Conservation (phyloP, 2,329 filamentous ascomycete species). For the Neofusicoccum parvum region DNA sequence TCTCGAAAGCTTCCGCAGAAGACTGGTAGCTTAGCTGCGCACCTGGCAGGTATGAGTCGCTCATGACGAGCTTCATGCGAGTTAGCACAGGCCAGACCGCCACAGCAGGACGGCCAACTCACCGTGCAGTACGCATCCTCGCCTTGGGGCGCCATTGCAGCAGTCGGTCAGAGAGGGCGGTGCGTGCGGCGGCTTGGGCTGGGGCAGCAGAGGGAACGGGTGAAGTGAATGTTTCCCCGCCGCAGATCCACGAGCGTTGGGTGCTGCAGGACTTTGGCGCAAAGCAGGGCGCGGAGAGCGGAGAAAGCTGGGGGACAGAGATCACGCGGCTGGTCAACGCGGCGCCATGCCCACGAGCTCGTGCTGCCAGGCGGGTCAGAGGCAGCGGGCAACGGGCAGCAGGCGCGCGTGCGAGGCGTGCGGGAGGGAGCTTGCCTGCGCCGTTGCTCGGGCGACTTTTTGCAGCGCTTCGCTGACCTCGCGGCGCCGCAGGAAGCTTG, state of each 20-base stretch:
- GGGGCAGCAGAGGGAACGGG: slow-evolving; percentile 1
- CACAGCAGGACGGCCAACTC: background rate
- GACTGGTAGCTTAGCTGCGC: slow-evolving; percentile 27
- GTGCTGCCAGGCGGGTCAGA: background rate
- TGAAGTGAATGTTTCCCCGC: slow-evolving; percentile 19
- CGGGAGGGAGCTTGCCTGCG: slow-evolving; percentile 9
- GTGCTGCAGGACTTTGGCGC: slow-evolving; percentile 8
- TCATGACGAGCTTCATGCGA: slow-evolving; percentile 76
- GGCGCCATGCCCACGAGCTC: slow-evolving; percentile 16
- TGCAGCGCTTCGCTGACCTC: slow-evolving; percentile 4
- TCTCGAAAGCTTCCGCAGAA: background rate
- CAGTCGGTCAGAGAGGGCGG: slow-evolving; percentile 11
- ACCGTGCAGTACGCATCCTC: slow-evolving; percentile 69
- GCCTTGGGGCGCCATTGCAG: slow-evolving; percentile 38
- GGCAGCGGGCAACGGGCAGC: background rate
- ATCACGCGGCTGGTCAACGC: slow-evolving; percentile 19
- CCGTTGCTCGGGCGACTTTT: slow-evolving; percentile 8
- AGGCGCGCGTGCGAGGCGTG: background rate
- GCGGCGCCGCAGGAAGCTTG: slow-evolving; percentile 9
- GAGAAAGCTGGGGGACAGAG: slow-evolving; percentile 20
- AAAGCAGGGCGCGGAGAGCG: slow-evolving; percentile 15
- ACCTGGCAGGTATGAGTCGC: slow-evolving; percentile 92
- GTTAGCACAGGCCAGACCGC: slow-evolving; percentile 24
- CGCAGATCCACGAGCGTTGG: slow-evolving; percentile 14
- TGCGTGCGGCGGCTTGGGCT: background rate